Evolutionary conservation across 179 eudicot genomes (phyloP).

Genomic region (Patellifolia procumbens): DNA sequence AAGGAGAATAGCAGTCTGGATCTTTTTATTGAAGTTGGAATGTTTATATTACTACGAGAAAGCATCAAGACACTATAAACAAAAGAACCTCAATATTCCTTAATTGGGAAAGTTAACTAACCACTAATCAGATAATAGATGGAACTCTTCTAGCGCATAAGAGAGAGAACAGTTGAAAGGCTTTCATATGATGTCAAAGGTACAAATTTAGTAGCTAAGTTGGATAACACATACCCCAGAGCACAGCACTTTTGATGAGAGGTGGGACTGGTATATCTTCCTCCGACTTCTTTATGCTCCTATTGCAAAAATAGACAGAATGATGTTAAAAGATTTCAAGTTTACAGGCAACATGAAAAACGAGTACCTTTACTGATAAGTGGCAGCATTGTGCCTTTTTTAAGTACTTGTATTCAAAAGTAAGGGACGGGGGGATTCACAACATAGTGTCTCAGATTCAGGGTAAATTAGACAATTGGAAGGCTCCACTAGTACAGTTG

Average conservation of each 20-base stretch:
- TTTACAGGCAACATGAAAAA: not conserved
- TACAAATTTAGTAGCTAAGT: not conserved
- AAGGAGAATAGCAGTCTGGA: not conserved
- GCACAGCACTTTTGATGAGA: slow-evolving; percentile 81
- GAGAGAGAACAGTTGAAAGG: not conserved
- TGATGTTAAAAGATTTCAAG: not conserved
- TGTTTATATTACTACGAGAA: not conserved
- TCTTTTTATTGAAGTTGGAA: not conserved
- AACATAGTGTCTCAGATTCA: not conserved
- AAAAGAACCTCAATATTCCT: not conserved
- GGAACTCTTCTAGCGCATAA: not conserved
- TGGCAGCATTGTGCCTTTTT: not conserved
- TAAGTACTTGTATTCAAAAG: not conserved
- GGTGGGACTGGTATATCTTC: slow-evolving; percentile 94
- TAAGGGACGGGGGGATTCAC: not conserved
- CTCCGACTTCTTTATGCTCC: slow-evolving; percentile 83
- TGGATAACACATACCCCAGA: slow-evolving; percentile 76
- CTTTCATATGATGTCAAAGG: not conserved
- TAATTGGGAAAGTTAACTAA: not conserved
- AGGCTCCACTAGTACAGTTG: not conserved
- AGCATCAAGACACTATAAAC: no score
- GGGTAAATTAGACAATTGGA: not conserved
- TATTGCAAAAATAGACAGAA: slow-evolving; percentile 25
- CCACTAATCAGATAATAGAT: not conserved
- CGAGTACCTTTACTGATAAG: not conserved